Base-by-base conservation (phyloP, 495 filamentous ascomycete species). In the Monascus purpureus region DNA sequence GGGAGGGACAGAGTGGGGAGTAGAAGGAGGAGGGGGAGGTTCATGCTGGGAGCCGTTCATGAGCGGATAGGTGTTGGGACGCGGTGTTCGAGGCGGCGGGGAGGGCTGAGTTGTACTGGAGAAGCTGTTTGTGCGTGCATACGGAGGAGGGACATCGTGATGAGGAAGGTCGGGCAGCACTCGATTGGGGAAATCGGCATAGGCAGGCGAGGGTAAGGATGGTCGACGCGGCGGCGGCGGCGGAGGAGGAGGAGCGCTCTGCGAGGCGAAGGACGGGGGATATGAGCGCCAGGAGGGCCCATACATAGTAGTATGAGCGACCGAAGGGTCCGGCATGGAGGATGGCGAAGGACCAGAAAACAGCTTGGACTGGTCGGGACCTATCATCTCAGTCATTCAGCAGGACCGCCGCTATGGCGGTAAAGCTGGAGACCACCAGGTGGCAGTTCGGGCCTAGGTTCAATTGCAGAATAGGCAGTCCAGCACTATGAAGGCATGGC, bases 1-100 rank as follows among this genome's bases (percentile, higher is more conserved):
- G 8, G 55, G 45, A 4, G 55, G 49, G 6, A 49, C 56, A 11
- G 56, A 55, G 27, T 55, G 51, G 12, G 59, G 53, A 2, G 53
- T 39, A 1, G n/a, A n/a, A n/a, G n/a, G n/a, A n/a, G n/a, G n/a
- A n/a, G n/a, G n/a, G n/a, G n/a, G n/a, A n/a, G 42, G 12, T 13
- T 65, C 61, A 28, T 57, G 53, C 8, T 52, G 45, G 3, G 40
- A 35, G 37, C 58, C 57, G 26, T 57, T 61, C 40, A 59, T 53
- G 6, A 44, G 50, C 25, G 47, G 52, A 31, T 43, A 59, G n/a
- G n/a, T n/a, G 17, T 30, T 40, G 9, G 50, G 29, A 36, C 50
- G 55, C 28, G 47, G 42, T 14, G 45, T 40, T 18, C 35, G 39
- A 12, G 40, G 37, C 1, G 34, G 45, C 0, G 45, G 22, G 6